Base-by-base conservation (phyloP, 768 basidiomycete genomes). In the Nidula microcarpa region DNA sequence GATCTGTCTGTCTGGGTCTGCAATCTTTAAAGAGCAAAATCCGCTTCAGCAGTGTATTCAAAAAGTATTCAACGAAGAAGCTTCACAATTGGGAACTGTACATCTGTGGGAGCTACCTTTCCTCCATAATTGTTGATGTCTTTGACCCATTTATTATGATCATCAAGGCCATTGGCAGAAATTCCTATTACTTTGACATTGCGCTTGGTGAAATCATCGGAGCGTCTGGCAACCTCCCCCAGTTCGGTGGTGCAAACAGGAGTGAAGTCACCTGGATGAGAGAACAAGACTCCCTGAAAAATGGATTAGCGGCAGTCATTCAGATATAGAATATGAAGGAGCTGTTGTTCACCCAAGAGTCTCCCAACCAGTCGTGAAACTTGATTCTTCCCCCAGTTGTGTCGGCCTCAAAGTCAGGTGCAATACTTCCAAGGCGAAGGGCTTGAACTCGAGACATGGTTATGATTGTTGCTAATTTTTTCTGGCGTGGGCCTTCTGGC, bases 231-330 rank as follows among this genome's bases (percentile, higher is more conserved):
- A 43, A 97, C 94, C 68, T 97, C 96, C 47, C 92, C 94, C 36
- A 98, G 87, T 75, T 98, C 97, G 51, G 96, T 99, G 47, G 97
- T 95, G 80, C 91, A 94, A 50, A 94, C 87, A 47, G 90, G 89
- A n/a, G 89, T 91, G 66, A 93, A 93, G 65, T 92, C 89, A 44
- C 89, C 94, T 1, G 94, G 94, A 70, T 97, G 94, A 33, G 94
- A 96, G 82, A 98, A 98, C 53, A 98, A 79, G 66, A 94, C 73
- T 48, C 79, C 89, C 91, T 91, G 50, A 37, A 23, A 23, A 23
- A 23, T 2, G 10, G 23, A 51, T 41, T 13, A 34, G 18, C 37
- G 16, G 41, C 23, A 23, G 23, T 23, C 23, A 23, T 23, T 23
- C 3, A 23, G 23, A 23, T 23, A 23, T 23, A 3, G 23, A 44